phyloP scores from a whole-genome alignment of 495 filamentous ascomycete species.

The Penicillium macrosclerotiorum region DNA sequence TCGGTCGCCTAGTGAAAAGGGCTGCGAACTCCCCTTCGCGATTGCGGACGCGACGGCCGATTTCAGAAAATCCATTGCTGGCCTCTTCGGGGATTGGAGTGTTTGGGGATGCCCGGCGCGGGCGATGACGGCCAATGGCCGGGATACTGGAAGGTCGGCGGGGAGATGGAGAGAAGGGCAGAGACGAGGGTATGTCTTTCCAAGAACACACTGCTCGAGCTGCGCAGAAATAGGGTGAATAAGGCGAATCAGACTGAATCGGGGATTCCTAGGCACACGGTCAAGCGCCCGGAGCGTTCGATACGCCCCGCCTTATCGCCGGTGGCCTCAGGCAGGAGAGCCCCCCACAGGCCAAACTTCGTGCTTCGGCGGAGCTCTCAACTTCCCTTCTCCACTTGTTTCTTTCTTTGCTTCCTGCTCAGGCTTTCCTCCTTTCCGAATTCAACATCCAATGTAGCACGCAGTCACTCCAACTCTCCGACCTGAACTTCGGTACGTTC shows the following conservation, averaged over 20 bases:
- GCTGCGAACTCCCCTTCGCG: conserved; percentile 87
- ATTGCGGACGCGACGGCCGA: conserved; percentile 96
- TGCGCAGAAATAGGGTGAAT: no score
- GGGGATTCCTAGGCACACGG: conserved; percentile 1
- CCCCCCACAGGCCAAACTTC: no score
- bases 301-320: conserved; percentile 25
- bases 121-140: conserved; percentile 9
- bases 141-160: no score
- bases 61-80: conserved; percentile 91
- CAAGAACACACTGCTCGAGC: no score
- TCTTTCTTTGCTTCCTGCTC: no score
- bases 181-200: no score
- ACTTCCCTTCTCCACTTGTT: conserved; percentile 3
- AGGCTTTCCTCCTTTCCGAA: no score
- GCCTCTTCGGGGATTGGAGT: conserved; percentile 4
- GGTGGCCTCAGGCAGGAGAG: conserved; percentile 11
- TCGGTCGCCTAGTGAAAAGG: conserved; percentile 86
- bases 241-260: no score
- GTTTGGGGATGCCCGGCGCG: conserved; percentile 5
- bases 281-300: no score
- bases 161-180: no score
- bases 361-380: neutral
- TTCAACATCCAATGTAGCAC: no score
- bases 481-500: neutral
- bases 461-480: no score